Evolutionary conservation across 2,329 filamentous ascomycete genomes (phyloP).

Genomic region (Chaetoscypha palmicola): DNA sequence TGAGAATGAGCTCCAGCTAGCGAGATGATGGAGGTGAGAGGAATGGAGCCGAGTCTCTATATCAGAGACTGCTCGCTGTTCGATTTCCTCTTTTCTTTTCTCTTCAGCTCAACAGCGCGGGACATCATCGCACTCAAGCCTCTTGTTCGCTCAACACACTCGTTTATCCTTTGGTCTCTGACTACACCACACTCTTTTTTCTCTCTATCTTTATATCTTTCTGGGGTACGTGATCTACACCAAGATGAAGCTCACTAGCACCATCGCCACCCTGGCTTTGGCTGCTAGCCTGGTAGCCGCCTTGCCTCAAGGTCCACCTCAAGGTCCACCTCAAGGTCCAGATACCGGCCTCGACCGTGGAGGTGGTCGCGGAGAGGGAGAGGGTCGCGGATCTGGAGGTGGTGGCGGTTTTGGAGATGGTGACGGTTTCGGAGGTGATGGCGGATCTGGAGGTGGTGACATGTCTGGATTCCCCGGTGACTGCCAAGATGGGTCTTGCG

Average conservation of each 20-base stretch:
- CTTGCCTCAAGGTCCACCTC: background rate
- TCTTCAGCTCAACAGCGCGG: too few relatives aligned
- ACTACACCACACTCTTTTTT: constrained; percentile 31
- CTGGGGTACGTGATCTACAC: constrained; percentile 25
- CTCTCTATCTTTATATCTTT: background rate
- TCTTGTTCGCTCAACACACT: constrained; percentile 2
- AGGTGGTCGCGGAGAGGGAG: background rate
- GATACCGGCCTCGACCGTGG: background rate
- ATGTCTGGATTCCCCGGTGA: background rate
- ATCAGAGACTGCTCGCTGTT: background rate
- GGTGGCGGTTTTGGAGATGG: background rate
- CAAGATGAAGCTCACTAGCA: constrained; percentile 55
- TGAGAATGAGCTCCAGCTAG: too few relatives aligned
- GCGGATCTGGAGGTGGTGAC: too few relatives aligned
- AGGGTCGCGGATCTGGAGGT: too few relatives aligned
- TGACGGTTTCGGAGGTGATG: background rate
- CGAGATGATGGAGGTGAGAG: too few relatives aligned
- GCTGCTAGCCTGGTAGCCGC: constrained; percentile 5
- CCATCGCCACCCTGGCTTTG: constrained; percentile 42
- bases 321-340: background rate
- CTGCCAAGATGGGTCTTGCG: background rate
- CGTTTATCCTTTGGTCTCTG: constrained; percentile 9
- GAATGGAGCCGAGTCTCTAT: too few relatives aligned
- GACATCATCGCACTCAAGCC: constrained; percentile 8
- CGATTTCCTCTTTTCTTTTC: background rate